Evolutionary conservation across 352 stramenopile genomes (phyloP).

Genomic region (Phytophthora fragariaefolia): DNA sequence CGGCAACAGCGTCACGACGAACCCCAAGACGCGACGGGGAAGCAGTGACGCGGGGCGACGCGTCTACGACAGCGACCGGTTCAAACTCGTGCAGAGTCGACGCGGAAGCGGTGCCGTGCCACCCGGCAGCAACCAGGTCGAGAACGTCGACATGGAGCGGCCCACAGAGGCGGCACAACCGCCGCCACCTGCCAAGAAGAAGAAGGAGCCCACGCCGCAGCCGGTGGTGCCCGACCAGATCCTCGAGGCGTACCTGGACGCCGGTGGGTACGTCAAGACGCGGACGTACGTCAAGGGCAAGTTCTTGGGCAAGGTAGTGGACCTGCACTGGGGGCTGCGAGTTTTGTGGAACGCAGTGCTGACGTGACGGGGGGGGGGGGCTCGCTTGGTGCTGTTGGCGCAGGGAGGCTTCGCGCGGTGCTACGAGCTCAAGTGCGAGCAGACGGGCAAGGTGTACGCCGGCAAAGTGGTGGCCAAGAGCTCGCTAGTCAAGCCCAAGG

Average conservation of each 20-base stretch:
- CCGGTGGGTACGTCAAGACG: slow-evolving; percentile 61
- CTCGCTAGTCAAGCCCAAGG: slow-evolving; percentile 96
- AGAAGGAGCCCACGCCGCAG: slow-evolving; percentile 48
- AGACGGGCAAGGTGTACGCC: slow-evolving; percentile 94
- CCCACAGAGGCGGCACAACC: no score
- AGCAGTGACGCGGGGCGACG: slow-evolving; percentile 27
- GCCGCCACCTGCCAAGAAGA: slow-evolving; percentile 23
- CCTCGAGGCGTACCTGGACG: slow-evolving; percentile 68
- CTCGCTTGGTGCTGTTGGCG: neutral
- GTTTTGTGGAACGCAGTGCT: no score
- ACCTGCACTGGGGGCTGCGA: no score
- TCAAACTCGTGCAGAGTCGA: slow-evolving; percentile 47
- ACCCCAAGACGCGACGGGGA: slow-evolving; percentile 7
- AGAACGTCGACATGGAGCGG: slow-evolving; percentile 27
- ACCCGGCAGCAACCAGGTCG: slow-evolving; percentile 9
- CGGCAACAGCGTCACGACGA: slow-evolving; percentile 2
- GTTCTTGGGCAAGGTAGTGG: slow-evolving; percentile 95
- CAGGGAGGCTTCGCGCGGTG: slow-evolving; percentile 98
- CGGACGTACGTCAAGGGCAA: slow-evolving; percentile 92
- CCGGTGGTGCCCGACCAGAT: slow-evolving; percentile 65
- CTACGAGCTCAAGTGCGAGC: slow-evolving; percentile 95
- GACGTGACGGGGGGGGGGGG: no score
- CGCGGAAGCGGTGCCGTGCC: slow-evolving; percentile 22
- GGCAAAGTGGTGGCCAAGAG: slow-evolving; percentile 98
- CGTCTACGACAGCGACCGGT: slow-evolving; percentile 43